Percentiles rank a stretch among this genome's conserved stretches.
Evolutionary conservation across 2,329 filamentous ascomycete species (phyloP).

Genomic region (Ascochyta koolunga): DNA sequence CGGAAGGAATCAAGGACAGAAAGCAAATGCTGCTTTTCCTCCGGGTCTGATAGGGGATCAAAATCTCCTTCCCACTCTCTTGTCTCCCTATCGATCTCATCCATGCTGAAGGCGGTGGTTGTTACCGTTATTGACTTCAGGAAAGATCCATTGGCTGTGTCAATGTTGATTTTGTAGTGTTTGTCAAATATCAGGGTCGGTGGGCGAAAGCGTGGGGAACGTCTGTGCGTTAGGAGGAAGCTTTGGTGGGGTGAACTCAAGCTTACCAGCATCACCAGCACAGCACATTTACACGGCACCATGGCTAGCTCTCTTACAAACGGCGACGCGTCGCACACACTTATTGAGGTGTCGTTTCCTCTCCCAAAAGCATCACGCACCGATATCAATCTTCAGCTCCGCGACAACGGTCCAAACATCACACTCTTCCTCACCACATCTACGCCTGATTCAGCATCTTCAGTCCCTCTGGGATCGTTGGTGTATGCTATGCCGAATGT

Average conservation of each 20-base stretch:
- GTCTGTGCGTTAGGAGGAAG: constrained; percentile 6
- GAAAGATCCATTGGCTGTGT: no score
- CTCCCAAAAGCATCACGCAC: constrained; percentile 62
- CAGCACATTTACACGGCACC: constrained; percentile 5
- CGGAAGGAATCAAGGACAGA: constrained; percentile 86
- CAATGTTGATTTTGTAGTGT: no score
- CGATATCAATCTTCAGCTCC: constrained; percentile 65
- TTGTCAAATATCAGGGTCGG: not conserved
- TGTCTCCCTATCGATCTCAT: constrained; percentile 24
- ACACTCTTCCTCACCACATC: constrained; percentile 63
- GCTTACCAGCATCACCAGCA: constrained; percentile 2
- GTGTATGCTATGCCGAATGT: constrained; percentile 95
- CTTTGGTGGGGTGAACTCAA: constrained; percentile 12
- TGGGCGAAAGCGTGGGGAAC: constrained; percentile 8
- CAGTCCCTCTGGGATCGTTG: constrained; percentile 75
- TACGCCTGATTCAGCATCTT: constrained; percentile 49
- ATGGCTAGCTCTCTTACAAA: constrained; percentile 29
- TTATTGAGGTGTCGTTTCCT: constrained; percentile 62
- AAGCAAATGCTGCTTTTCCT: constrained; percentile 81
- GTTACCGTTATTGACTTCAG: not conserved
- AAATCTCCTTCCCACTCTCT: constrained; percentile 66
- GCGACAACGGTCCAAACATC: constrained; percentile 57
- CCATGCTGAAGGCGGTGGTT: not conserved
- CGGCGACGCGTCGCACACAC: constrained; percentile 38
- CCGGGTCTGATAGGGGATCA: constrained; percentile 72